phyloP scores from a whole-genome alignment of 192 early-diverging fungal species.

The Gonapodya prolifera region DNA sequence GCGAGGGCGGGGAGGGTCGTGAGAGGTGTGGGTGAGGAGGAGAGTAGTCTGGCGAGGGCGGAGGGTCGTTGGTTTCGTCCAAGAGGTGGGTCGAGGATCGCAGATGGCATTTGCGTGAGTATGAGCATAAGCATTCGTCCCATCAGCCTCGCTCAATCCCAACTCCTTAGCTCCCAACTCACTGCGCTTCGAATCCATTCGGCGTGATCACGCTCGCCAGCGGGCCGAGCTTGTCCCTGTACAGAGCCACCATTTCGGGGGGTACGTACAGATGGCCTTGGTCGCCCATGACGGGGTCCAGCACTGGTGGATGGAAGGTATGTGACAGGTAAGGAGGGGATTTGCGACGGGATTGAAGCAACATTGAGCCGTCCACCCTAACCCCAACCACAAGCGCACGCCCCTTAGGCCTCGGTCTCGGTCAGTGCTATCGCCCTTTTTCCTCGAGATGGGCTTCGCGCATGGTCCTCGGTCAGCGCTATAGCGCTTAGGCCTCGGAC shows the following conservation, averaged over 20 bases:
- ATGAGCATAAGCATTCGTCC: too few relatives aligned
- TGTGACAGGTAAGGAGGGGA: background rate
- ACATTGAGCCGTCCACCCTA: background rate
- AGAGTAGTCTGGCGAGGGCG: background rate
- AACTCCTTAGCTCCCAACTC: conserved; percentile 5
- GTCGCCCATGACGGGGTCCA: conserved; percentile 89
- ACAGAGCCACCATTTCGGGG: conserved; percentile 59
- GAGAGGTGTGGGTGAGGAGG: background rate
- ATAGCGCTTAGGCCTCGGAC: too few relatives aligned
- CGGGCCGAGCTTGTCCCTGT: conserved; percentile 53
- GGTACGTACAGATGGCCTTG: conserved; percentile 72
- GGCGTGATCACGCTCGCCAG: conserved; percentile 72
- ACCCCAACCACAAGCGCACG: too few relatives aligned
- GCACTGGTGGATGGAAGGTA: conserved; percentile 32
- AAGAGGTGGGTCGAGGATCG: too few relatives aligned
- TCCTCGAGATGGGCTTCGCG: too few relatives aligned
- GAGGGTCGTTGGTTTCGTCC: too few relatives aligned
- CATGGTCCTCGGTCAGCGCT: too few relatives aligned
- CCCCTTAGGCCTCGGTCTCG: too few relatives aligned
- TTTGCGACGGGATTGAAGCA: background rate
- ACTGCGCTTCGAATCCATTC: conserved; percentile 84
- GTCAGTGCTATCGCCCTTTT: too few relatives aligned
- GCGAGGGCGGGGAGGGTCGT: background rate
- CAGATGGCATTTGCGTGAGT: too few relatives aligned
- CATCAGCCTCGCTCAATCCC: too few relatives aligned